Conservation (phyloP, 257 asterid species). For the Solanum neorickii region DNA sequence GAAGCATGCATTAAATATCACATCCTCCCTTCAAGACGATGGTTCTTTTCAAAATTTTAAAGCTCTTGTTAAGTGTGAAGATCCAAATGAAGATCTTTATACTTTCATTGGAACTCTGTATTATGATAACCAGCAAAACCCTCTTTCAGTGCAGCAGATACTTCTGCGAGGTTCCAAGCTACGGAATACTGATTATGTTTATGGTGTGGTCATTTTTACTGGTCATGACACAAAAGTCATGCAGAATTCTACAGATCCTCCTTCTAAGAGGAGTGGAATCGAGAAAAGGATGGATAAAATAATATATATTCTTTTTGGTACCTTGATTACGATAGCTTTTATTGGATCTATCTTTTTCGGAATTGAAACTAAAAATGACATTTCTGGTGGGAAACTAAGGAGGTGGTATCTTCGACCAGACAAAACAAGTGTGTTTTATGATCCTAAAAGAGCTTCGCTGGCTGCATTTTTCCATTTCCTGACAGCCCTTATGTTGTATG, state of each 20-base stretch:
- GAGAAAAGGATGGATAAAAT: constrained; percentile 89
- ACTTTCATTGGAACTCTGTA: constrained; percentile 64
- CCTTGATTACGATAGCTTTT: constrained; percentile 52
- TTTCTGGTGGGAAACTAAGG: constrained; percentile 27
- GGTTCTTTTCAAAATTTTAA: constrained; percentile 39
- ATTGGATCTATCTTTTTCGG: constrained; percentile 86
- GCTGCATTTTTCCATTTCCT: constrained; percentile 86
- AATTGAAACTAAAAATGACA: constrained; percentile 43
- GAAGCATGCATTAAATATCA: constrained; percentile 71
- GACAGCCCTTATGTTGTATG: constrained; percentile 89
- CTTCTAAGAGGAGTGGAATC: constrained; percentile 88
- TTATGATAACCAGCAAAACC: constrained; percentile 37
- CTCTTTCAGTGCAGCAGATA: constrained; percentile 73
- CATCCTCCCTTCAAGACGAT: constrained; percentile 49
- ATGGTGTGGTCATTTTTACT: constrained; percentile 75
- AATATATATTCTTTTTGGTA: constrained; percentile 64
- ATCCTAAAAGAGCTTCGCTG: constrained; percentile 40
- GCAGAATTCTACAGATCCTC: constrained; percentile 91
- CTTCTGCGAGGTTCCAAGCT: constrained; percentile 84
- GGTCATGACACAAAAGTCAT: constrained; percentile 95
- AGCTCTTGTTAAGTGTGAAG: constrained; percentile 79
- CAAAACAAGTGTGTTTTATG: constrained; percentile 32
- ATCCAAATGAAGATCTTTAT: constrained; percentile 93
- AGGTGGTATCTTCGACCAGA: constrained; percentile 97
- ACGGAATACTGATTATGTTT: constrained; percentile 64